A percentile compares a stretch with the other conserved stretches of the same genome.
Evolutionary conservation across 192 early-diverging fungal genomes (phyloP).

Genomic region (Diversispora eburnea): DNA sequence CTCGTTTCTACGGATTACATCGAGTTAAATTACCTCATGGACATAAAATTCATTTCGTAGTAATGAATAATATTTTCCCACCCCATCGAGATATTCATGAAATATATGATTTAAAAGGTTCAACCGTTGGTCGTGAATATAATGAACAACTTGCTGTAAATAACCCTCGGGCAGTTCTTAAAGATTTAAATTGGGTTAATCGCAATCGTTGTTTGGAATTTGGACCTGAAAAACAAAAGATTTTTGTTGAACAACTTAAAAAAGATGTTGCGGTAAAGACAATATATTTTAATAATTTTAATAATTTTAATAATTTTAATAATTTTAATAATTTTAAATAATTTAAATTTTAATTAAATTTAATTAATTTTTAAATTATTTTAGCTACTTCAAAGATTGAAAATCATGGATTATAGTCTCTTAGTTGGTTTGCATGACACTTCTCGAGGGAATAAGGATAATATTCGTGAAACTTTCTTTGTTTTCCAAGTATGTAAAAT

Average conservation of each 20-base stretch:
- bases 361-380: slow-evolving; percentile 26
- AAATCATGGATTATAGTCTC: slow-evolving; percentile 99
- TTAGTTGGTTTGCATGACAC: slow-evolving; percentile 90
- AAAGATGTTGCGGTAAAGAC: slow-evolving; percentile 70
- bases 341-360: neutral
- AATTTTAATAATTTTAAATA: neutral
- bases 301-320: slow-evolving; percentile 21
- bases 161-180: slow-evolving; percentile 88
- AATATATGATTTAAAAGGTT: slow-evolving; percentile 95
- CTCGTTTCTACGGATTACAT: slow-evolving; percentile 93
- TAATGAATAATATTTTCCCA: slow-evolving; percentile 99
- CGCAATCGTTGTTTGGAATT: slow-evolving; percentile 70
- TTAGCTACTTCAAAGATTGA: slow-evolving; percentile 61
- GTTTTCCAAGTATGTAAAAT: slow-evolving; percentile 59
- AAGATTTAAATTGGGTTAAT: slow-evolving; percentile 95
- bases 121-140: slow-evolving; percentile 79
- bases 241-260: slow-evolving; percentile 83
- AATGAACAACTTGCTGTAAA: slow-evolving; percentile 62
- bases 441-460: slow-evolving; percentile 77
- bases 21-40: slow-evolving; percentile 92
- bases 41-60: slow-evolving; percentile 96
- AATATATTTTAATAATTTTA: neutral
- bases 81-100: slow-evolving; percentile 96
- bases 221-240: slow-evolving; percentile 74
- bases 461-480: slow-evolving; percentile 89